phyloP scores from a whole-genome alignment of 2,329 filamentous ascomycete species.

The Volutella citrinella region DNA sequence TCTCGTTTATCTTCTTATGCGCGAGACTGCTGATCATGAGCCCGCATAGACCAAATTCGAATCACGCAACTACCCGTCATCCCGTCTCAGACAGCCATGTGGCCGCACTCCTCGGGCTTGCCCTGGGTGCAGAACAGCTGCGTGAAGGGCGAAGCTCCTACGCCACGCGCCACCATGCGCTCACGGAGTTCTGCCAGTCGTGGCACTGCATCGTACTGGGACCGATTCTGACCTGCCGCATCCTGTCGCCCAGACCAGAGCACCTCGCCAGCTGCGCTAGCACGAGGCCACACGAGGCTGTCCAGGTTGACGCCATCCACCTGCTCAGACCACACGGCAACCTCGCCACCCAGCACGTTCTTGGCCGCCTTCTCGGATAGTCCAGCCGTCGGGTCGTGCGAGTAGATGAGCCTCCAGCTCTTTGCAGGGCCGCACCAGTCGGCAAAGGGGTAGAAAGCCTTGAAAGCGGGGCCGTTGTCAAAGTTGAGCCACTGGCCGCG shows the following conservation, averaged over 20 bases:
- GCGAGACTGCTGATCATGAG: no score
- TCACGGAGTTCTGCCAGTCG: conserved; percentile 74
- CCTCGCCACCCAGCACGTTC: conserved; percentile 77
- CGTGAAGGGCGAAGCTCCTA: conserved; percentile 62
- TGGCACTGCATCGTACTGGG: conserved; percentile 66
- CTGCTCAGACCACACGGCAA: conserved; percentile 80
- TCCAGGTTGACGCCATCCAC: conserved; percentile 74
- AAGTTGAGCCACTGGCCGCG: conserved; percentile 78
- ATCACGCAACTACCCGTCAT: no score
- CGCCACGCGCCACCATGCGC: conserved; percentile 66
- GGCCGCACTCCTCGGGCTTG: conserved; percentile 25
- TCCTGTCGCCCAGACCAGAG: conserved; percentile 75
- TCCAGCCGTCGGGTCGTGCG: conserved; percentile 68
- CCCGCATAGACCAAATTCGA: no score
- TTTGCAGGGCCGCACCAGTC: conserved; percentile 82
- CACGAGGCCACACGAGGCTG: conserved; percentile 73
- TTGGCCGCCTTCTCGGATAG: conserved; percentile 60
- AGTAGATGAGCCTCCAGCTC: conserved; percentile 79
- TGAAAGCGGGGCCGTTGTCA: conserved; percentile 50
- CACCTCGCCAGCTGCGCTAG: conserved; percentile 71
- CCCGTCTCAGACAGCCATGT: no score
- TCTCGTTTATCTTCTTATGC: no score
- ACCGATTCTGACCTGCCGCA: conserved; percentile 63
- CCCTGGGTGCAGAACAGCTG: conserved; percentile 52
- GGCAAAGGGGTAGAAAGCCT: conserved; percentile 62